Base-by-base conservation (phyloP, 768 basidiomycete species). In the Tylopilus vinaceipallidus region DNA sequence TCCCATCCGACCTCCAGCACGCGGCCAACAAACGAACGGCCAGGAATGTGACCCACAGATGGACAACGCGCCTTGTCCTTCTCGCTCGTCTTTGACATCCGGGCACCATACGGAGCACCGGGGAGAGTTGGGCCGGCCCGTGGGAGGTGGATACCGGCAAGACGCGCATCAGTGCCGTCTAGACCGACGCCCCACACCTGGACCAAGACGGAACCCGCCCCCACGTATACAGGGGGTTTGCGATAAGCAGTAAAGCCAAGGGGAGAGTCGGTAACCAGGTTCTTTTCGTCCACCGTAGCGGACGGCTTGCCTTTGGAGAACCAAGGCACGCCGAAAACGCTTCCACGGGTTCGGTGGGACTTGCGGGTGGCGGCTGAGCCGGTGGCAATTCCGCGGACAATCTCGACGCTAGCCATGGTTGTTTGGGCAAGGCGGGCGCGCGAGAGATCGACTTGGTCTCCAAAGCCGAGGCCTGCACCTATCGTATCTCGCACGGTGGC, bases 161-260 rank as follows among this genome's bases (percentile, higher is more conserved):
- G 73, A 45, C 80, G 74, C 6, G 74, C 76, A 70, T 95, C 94
- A 6, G 86, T 71, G 13, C 77, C 75, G 57, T 95, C 92, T 36
- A 95, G 67, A 3, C 83, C 91, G 2, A 92, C 90, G n/a, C 86
- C 90, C 76, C 88, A 91, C 4, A 97, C 88, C 63, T 94, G 91
- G 6, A 97, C 83, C 20, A 97, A 74, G 14, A 94, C 79, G 48
- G 86, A 77, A 23, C 76, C 73, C 39, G 80, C 74, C 0, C 84
- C 80, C 10, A 95, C 82, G 59, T 84, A 83, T 12, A 73, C 73
- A 0, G 94, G 94, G 12, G 93, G 91, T 22, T 75, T 63, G 13
- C 86, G 78, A 63, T 88, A 82, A 26, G 81, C 77, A 3, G 86
- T 84, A 62, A 91, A 90, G 26, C 79, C 83, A 35, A 88, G 70